A percentile compares a stretch with the other conserved stretches of the same genome.
These are phyloP conservation scores for Eucalyptus pauciflora DNA, from an alignment of 345 rosid species.

Conservation along the genomic window DNA sequence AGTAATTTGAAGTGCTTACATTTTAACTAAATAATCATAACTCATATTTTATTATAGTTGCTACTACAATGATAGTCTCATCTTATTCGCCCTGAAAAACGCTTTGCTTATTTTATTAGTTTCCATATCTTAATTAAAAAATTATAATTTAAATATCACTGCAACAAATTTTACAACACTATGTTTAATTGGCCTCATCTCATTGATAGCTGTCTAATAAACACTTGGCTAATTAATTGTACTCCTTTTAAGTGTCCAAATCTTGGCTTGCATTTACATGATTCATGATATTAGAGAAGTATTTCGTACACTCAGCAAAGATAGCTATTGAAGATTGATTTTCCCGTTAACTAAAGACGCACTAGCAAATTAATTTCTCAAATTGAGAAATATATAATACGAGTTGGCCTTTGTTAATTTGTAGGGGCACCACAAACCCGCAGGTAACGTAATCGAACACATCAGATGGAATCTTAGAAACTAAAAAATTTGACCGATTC, in stretches of 20 bases:
- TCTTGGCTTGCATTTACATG: not conserved
- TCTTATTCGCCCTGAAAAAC: not conserved
- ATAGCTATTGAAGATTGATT: not conserved
- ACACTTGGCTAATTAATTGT: not conserved
- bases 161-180: not conserved
- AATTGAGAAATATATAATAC: not conserved
- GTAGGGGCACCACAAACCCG: not conserved
- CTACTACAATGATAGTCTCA: fast-evolving
- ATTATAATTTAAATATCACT: not conserved
- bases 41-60: not conserved
- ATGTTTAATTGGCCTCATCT: not conserved
- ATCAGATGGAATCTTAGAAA: not conserved
- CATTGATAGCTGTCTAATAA: not conserved
- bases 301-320: not conserved
- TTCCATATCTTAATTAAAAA: not conserved
- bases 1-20: not conserved
- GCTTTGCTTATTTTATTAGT: not conserved
- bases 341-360: not conserved
- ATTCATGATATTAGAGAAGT: not conserved
- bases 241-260: not conserved
- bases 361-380: not conserved
- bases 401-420: not conserved
- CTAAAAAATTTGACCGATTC: not conserved
- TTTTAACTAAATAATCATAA: not conserved
- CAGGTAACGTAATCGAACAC: not conserved